Evolutionary conservation across 2,329 filamentous ascomycete species (phyloP), one percentile per base, ranked within the genome.

Genomic region (Cytospora piceae): DNA sequence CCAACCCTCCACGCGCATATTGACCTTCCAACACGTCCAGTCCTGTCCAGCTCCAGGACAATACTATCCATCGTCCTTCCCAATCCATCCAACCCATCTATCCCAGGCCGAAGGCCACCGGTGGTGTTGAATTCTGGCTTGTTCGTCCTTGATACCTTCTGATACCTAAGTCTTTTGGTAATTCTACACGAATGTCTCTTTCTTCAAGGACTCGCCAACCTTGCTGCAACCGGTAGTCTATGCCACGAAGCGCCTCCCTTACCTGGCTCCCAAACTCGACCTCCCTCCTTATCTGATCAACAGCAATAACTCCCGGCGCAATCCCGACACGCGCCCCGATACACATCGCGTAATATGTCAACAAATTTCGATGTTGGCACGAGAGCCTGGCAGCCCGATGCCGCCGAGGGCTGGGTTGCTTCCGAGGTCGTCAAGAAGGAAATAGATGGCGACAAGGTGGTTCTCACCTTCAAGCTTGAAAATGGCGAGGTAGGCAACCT

Each of bases 341-440:
- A n/a, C 58, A 67, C 22, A 64, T 49, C 64, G 56, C 60, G 32
- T 58, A 68, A 65, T 80, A 96, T 97, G 94, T 92, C 93, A 83
- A 91, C 96, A 80, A 92, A 87, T 77, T 98, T 96, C 82, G 94
- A 98, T 85, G 88, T 97, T 76, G 95, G 94, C 76, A 98, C 94
- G 74, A 89, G 93, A 87, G 95, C 94, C 77, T 99, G 95, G 95
- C 95, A 98, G 86, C 94, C 95, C 73, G 95, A 99, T 83, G 83
- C 87, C 77, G 92, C 92, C 68, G 94, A 99, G 80, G 95, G 95
- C 81, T 99, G 95, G 94, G 88, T 99, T 78, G 91, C 94, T 76
- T 97, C 95, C 56, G 94, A 98, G 84, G 91, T 99, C 73, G 85
- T 90, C 77, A 90, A 91, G 80, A 97, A 95, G 84, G 85, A 86